Evolutionary conservation across 2,329 filamentous ascomycete genomes (phyloP).

Genomic region (Penicillium corylophilum): DNA sequence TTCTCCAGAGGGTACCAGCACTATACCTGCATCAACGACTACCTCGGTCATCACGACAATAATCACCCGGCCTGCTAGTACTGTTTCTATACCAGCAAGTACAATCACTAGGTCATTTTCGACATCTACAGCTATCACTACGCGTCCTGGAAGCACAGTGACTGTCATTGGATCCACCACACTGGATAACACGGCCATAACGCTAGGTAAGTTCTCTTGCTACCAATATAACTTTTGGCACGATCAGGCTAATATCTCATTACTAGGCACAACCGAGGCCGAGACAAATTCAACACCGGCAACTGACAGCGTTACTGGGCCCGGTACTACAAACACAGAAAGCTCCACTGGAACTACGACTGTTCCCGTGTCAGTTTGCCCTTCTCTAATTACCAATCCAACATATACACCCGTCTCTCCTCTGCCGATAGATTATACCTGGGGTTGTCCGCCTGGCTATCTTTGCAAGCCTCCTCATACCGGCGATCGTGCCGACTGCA

Average conservation of each 20-base stretch:
- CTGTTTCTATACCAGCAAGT: not conserved
- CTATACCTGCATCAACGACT: too few species aligned
- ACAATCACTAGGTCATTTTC: conserved; percentile 4
- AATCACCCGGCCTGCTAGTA: conserved; percentile 1
- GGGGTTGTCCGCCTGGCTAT: conserved; percentile 47
- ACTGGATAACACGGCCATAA: not conserved
- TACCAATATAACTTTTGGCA: too few species aligned
- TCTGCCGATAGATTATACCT: conserved; percentile 35
- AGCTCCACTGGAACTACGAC: not conserved
- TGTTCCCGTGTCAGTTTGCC: conserved; percentile 24
- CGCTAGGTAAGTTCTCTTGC: conserved; percentile 6
- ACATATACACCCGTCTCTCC: conserved; percentile 27
- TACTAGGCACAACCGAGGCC: not conserved
- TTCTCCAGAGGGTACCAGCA: too few species aligned
- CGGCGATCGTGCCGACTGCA: conserved; percentile 35
- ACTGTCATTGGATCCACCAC: conserved; percentile 2
- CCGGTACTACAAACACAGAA: not conserved
- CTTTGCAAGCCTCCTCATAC: conserved; percentile 41
- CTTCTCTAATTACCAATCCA: conserved; percentile 30
- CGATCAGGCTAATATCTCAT: too few species aligned
- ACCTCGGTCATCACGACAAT: conserved; percentile 2
- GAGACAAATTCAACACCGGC: not conserved
- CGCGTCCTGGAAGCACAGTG: conserved; percentile 1
- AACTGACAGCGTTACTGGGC: not conserved
- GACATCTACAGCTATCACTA: conserved; percentile 5